Base-by-base conservation (phyloP, 148 eudicot species). In the Dianthus caryophyllus region DNA sequence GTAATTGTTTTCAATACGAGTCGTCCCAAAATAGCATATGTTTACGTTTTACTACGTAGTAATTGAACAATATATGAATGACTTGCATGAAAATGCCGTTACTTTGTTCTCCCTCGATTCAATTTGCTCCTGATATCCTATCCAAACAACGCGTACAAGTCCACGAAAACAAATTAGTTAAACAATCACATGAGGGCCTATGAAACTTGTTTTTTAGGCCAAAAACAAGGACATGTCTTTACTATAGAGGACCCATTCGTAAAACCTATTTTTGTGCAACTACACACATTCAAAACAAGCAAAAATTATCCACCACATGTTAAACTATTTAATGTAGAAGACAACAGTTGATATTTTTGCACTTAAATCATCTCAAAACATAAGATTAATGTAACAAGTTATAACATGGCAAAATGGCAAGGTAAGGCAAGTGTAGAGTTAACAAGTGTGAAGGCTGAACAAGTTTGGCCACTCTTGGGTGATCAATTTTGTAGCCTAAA, bases 391-490 rank as follows among this genome's bases (percentile, higher is more conserved):
- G 46, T 60, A 36, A 22, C 10, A 36, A 26, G 30, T 27, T 10
- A n/a, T n/a, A 22, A 43, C 12, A 63, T 25, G 33, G 31, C 33
- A 29, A 77, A 77, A 73, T 77, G 81, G 77, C 44, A 69, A 30
- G 81, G 80, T 18, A 77, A 73, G 60, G 80, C 73, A 27, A 29
- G 50, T 59, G 81, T 46, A 59, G 71, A 64, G 74, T 49, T 77
- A n/a, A 51, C 52, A 20, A 31, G 50, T 51, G 14, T 46, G 25
- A 77, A 59, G 57, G 71, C 81, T 9, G 81, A 68, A 41, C 57
- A 77, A 73, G 77, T 77, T 6, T 77, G 81, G 81, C 74, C 74
- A 21, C 59, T 77, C 56, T 44, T 77, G 64, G 77, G 68, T 22
- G 81, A 77, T 38, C 51, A 63, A 22, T 77, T 77, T 61, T 73